Base-by-base conservation (phyloP, 768 basidiomycete species). In the Hericium erinaceus region DNA sequence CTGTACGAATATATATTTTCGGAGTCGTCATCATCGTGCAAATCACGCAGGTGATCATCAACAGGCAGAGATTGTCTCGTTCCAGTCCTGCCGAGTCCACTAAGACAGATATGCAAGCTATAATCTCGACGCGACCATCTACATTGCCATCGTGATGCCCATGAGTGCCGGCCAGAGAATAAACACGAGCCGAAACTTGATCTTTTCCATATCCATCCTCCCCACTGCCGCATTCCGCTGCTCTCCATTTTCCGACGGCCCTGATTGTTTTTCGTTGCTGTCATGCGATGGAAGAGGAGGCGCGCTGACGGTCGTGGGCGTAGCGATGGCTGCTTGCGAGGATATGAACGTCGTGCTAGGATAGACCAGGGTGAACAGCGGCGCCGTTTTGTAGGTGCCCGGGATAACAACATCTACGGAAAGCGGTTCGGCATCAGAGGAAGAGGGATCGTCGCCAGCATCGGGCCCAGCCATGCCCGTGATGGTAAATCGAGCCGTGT, bases 181-280 rank as follows among this genome's bases (percentile, higher is more conserved):
- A 13, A 56, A 56, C 48, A 56, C 55, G 28, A 56, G 44, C 48
- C 55, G 22, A n/a, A 56, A 56, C 55, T 56, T 56, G 39, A 56
- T 26, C 55, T 48, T 56, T 37, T 56, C 55, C 55, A 56, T 37
- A 8, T 56, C 55, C 28, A 56, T 41, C 6, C 22, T n/a, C 24
- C 24, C 39, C 16, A 20, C 54, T 13, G 22, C 41, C 12, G 15
- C 24, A 3, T 41, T 37, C 24, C 22, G 39, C 41, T 46, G 20
- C 10, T 15, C 16, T 11, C 7, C 40, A 1, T 48, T 39, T 12
- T 48, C 40, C 22, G 38, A 12, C 16, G 16, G 18, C 18, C 18
- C 52, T 54, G 39, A n/a, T 20, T 10, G 38, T 24, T 39, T 20
- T 18, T 18, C 37, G 9, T 55, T 39, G 54, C 49, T 33, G 49